Evolutionary conservation across 495 filamentous ascomycete genomes (phyloP), one percentile per base, ranked within the genome.

Genomic region (Talaromyces wortmannii): DNA sequence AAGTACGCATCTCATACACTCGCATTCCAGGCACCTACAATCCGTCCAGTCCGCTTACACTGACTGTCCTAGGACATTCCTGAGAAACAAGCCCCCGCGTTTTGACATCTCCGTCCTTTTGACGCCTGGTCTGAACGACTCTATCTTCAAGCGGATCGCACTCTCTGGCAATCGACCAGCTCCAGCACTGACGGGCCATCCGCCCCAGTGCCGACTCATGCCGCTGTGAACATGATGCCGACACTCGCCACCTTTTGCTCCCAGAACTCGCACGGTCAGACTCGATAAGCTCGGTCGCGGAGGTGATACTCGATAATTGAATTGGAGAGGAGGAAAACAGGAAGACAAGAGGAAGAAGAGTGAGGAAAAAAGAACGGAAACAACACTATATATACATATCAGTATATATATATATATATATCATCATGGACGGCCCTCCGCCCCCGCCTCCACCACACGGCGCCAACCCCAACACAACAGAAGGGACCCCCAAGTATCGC

Each of bases 381-480:
- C 4, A 53, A 36, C 32, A 45, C 46, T 33, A 42, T 31, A 42
- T 36, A 15, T 16, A 52, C 36, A 40, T 29, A 16, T 45, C 33
- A 10, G 4, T 44, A 43, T 31, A 44, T 45, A 31, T 16, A 44
- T 33, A 16, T 12, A 12, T 31, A 47, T 29, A 31, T 18, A 52
- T 31, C 44, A 52, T 55, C 13, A 76, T 76, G 73, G 72, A 75
- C 53, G 68, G 63, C 48, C 83, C 84, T 54, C 85, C 86, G 12
- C 79, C 78, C 16, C 79, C 79, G 23, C 79, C 80, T 40, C 81
- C 83, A 17, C 83, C 84, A 33, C 88, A 91, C 69, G 87, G 87
- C 68, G 78, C 81, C 48, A 82, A 78, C 50, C 83, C 85, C 50
- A 77, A 84, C 57, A 81, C 69, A 33, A 75, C 67, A 30, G 53